A percentile compares a stretch with the other conserved stretches of the same genome.
Conservation (phyloP, 495 filamentous ascomycete species). For the Emericellopsis terricola region DNA sequence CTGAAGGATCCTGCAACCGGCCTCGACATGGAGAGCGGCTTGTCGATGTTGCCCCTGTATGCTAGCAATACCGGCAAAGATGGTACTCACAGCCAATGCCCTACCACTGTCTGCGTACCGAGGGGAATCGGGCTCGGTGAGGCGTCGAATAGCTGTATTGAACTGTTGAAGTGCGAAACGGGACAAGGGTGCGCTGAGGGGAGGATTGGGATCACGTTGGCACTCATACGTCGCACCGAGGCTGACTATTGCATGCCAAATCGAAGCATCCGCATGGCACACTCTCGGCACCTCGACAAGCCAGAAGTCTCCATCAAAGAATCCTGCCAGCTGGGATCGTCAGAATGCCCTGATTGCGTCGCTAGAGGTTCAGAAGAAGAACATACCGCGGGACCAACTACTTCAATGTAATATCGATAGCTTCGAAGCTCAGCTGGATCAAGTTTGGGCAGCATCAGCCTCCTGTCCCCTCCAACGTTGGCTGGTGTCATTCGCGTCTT, state of each 20-base stretch:
- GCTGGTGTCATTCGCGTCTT: too few relatives aligned
- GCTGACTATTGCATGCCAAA: conserved; percentile 11
- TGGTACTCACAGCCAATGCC: not conserved
- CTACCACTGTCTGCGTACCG: not conserved
- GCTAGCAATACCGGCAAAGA: not conserved
- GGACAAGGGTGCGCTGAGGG: not conserved
- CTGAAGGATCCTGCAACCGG: not conserved
- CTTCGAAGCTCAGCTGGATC: not conserved
- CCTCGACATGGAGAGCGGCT: not conserved
- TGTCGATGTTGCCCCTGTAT: not conserved
- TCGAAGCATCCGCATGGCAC: conserved; percentile 9
- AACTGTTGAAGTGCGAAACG: not conserved
- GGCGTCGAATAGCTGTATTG: not conserved
- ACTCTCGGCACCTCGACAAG: conserved; percentile 8
- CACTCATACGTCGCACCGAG: conserved; percentile 9
- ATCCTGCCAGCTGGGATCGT: not conserved
- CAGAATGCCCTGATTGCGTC: too few relatives aligned
- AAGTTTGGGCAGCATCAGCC: not conserved
- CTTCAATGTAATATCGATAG: not conserved
- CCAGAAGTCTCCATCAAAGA: conserved; percentile 10
- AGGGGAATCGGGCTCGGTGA: not conserved
- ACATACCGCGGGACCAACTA: not conserved
- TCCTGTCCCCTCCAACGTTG: too few relatives aligned
- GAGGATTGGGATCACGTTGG: not conserved
- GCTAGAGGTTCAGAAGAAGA: too few relatives aligned